Percentiles rank a stretch among this genome's conserved stretches.
phyloP scores from a whole-genome alignment of 768 basidiomycete species.

The Clitopilus hobsonii region DNA sequence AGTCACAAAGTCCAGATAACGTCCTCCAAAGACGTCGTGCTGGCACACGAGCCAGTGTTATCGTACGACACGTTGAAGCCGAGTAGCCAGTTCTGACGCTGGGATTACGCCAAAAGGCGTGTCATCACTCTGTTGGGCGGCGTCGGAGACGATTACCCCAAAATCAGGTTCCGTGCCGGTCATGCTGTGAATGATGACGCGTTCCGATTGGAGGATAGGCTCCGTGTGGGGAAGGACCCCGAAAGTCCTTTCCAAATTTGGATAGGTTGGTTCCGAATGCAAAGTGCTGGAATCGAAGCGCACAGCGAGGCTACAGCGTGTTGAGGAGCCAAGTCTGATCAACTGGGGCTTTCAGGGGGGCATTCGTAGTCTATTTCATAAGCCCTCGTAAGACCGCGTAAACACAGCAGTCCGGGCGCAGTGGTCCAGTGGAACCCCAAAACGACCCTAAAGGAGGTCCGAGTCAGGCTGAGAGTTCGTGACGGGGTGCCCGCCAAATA shows the following conservation, averaged over 20 bases:
- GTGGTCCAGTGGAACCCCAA: neutral
- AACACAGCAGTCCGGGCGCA: neutral
- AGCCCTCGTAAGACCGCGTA: neutral
- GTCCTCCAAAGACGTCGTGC: too few species aligned
- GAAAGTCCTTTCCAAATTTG: neutral
- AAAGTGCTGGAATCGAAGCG: neutral
- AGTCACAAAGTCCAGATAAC: too few species aligned
- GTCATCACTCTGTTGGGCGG: neutral
- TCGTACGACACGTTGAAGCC: neutral
- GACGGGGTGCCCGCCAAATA: slow-evolving; percentile 12
- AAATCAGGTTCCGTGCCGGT: neutral
- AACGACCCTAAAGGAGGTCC: slow-evolving; percentile 1
- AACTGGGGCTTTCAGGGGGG: neutral
- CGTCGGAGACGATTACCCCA: neutral
- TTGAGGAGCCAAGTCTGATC: neutral
- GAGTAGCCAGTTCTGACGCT: neutral
- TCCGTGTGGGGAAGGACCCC: neutral
- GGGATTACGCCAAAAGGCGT: neutral
- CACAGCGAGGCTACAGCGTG: neutral
- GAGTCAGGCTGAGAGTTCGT: slow-evolving; percentile 3
- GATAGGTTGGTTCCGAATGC: neutral
- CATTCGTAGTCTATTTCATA: neutral
- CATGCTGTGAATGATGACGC: neutral
- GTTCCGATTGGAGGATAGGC: neutral
- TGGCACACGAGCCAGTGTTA: too few species aligned